These are phyloP conservation scores for Fusarium mangiferae DNA, from an alignment of 2,329 filamentous ascomycete species.

Conservation along the genomic window DNA sequence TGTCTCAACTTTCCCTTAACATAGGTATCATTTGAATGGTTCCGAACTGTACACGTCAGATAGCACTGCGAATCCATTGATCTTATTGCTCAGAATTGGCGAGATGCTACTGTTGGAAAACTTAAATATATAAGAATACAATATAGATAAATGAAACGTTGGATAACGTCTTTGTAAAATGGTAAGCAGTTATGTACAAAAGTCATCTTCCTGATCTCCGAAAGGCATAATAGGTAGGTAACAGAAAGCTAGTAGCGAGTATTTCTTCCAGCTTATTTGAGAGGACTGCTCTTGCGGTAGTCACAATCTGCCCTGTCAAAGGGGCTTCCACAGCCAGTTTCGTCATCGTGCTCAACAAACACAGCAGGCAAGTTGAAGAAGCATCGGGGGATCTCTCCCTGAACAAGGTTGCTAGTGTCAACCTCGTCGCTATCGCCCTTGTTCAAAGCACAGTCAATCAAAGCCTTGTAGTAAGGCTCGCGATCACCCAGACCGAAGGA, in stretches of 20 bases:
- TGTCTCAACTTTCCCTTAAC: too few species aligned
- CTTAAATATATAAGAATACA: too few species aligned
- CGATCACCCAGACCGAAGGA: constrained; percentile 19
- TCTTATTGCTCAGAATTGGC: too few species aligned
- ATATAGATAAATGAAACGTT: too few species aligned
- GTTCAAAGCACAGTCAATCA: constrained; percentile 15
- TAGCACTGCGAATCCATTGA: too few species aligned
- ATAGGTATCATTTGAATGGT: too few species aligned
- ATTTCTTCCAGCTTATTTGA: background rate
- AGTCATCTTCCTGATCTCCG: background rate
- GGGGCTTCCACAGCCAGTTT: background rate
- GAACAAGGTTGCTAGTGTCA: constrained; percentile 2
- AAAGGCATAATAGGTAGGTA: background rate
- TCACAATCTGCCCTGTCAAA: background rate
- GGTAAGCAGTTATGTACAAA: background rate
- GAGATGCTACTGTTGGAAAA: too few species aligned
- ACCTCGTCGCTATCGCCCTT: constrained; percentile 4
- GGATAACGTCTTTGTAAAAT: too few species aligned
- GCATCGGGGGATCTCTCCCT: constrained; percentile 13
- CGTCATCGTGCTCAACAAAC: constrained; percentile 12
- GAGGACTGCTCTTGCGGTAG: constrained; percentile 14
- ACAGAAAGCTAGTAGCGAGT: background rate
- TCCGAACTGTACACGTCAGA: too few species aligned
- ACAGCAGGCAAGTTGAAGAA: constrained; percentile 19
- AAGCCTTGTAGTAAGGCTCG: constrained; percentile 14